Evolutionary conservation across 2,329 filamentous ascomycete species (phyloP).

Genomic region (Penicillium crustosum): DNA sequence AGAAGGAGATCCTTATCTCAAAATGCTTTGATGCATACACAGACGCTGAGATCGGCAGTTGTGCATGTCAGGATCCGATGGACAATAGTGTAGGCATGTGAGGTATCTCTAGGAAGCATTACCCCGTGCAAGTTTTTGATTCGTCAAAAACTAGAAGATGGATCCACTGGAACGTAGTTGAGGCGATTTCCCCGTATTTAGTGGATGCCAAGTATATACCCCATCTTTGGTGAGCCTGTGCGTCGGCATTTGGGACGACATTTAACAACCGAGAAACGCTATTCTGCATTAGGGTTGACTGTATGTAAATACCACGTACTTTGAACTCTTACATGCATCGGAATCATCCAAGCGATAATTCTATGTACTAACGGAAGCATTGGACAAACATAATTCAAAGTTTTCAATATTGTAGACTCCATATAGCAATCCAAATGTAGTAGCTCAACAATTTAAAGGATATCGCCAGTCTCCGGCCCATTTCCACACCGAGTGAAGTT

Average conservation of each 20-base stretch:
- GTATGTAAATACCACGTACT: background rate
- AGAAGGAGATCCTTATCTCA: background rate
- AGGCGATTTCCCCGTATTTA: background rate
- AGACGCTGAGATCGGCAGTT: background rate
- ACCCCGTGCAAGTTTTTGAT: background rate
- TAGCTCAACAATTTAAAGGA: background rate
- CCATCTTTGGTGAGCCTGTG: background rate
- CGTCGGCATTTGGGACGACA: background rate
- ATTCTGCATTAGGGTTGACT: background rate
- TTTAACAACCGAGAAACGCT: background rate
- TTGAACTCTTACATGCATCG: background rate
- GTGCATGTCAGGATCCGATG: background rate
- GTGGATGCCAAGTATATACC: background rate
- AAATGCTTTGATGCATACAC: background rate
- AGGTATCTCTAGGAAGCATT: background rate
- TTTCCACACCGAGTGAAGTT: background rate
- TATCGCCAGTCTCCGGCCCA: background rate
- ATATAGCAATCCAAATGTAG: background rate
- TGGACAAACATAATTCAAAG: background rate
- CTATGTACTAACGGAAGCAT: background rate
- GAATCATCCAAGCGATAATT: background rate
- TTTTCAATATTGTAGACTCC: background rate
- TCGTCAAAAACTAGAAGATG: background rate
- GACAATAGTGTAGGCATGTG: background rate
- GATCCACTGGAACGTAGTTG: background rate